Evolutionary conservation across 441 rosid genomes (phyloP).

Genomic region (Gossypium lobatum): DNA sequence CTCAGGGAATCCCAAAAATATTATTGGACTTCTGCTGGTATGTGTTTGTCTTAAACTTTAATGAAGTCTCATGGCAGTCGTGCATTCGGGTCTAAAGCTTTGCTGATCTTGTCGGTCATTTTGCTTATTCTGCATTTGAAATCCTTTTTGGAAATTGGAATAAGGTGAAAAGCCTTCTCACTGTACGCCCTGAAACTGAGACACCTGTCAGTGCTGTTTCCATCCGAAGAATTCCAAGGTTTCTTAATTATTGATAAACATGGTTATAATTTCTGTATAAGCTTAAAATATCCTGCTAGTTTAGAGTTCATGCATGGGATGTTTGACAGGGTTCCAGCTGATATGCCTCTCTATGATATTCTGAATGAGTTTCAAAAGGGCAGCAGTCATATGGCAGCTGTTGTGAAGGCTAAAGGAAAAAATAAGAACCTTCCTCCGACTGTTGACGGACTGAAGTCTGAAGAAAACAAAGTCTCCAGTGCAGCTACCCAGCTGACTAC

Average conservation of each 20-base stretch:
- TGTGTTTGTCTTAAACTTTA: conserved; percentile 17
- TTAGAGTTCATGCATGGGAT: conserved; percentile 28
- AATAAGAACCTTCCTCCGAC: conserved; percentile 36
- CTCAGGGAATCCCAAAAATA: conserved; percentile 74
- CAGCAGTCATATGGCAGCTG: conserved; percentile 99
- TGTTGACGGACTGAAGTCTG: conserved; percentile 35
- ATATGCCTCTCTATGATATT: conserved; percentile 90
- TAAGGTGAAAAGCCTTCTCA: conserved; percentile 90
- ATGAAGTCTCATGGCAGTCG: background rate
- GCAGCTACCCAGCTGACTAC: conserved; percentile 46
- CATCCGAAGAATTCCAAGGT: conserved; percentile 91
- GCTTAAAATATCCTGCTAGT: background rate
- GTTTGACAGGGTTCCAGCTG: conserved; percentile 73
- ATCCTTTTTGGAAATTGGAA: background rate
- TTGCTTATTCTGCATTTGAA: background rate
- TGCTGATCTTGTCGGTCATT: conserved; percentile 4
- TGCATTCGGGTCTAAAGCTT: background rate
- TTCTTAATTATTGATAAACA: background rate
- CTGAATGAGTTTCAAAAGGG: conserved; percentile 96
- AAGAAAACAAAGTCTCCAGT: conserved; percentile 30
- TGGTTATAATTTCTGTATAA: background rate
- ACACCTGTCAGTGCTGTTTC: conserved; percentile 94
- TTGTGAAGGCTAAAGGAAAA: conserved; percentile 73
- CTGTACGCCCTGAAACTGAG: conserved; percentile 95
- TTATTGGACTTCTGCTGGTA: conserved; percentile 94